These are phyloP conservation scores for Triticum aestivum DNA, from an alignment of 176 grass and related monocot species.

Conservation along the genomic window DNA sequence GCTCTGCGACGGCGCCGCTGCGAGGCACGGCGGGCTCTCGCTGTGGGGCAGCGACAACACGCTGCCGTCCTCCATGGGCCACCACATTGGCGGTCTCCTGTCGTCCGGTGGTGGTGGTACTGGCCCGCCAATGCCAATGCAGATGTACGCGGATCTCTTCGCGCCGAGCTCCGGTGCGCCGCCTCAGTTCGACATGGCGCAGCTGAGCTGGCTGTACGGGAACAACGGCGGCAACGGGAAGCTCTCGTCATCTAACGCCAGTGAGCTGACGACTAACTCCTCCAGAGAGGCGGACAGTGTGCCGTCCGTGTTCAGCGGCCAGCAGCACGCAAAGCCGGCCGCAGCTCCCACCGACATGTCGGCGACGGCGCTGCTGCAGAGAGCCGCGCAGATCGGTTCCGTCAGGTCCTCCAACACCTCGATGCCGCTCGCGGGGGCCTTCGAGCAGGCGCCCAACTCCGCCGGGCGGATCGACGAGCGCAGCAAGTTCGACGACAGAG, in stretches of 20 bases:
- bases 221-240: conserved; percentile 36
- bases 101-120: background rate
- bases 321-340: conserved; percentile 40
- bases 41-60: conserved; percentile 33
- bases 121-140: conserved; percentile 9
- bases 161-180: background rate
- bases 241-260: conserved; percentile 40
- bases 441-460: conserved; percentile 34
- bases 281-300: conserved; percentile 42
- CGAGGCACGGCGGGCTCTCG: conserved; percentile 29
- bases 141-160: conserved; percentile 54
- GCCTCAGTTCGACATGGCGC: conserved; percentile 47
- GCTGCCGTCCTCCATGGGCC: conserved; percentile 27
- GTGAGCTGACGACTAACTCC: conserved; percentile 41
- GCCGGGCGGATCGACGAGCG: conserved; percentile 23
- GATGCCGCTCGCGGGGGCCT: conserved; percentile 22
- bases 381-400: conserved; percentile 71
- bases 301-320: conserved; percentile 61
- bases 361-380: conserved; percentile 81
- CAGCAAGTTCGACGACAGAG: conserved; percentile 38
- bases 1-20: conserved; percentile 16
- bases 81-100: conserved; percentile 24
- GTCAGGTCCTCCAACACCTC: conserved; percentile 27
- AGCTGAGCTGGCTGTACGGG: conserved; percentile 67
- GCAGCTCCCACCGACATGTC: conserved; percentile 55